phyloP scores from a whole-genome alignment of 2,329 filamentous ascomycete genomes.

The Aspergillus sp. region DNA sequence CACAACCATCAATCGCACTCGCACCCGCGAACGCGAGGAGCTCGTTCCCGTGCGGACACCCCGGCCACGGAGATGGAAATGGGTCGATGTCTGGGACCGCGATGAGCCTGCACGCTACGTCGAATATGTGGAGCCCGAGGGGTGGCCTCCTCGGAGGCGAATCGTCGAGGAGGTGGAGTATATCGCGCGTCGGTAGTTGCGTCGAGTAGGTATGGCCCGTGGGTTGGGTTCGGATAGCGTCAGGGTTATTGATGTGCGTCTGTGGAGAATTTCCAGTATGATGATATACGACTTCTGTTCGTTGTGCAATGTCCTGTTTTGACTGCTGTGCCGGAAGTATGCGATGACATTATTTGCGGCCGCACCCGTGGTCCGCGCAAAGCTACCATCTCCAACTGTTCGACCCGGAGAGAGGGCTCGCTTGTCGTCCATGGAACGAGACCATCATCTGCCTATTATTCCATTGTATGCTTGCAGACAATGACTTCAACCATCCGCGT shows the following conservation, averaged over 20 bases:
- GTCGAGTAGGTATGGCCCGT: no score
- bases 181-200: slow-evolving; percentile 12
- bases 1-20: slow-evolving; percentile 12
- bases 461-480: slow-evolving; percentile 18
- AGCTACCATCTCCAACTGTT: not conserved
- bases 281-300: no score
- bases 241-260: not conserved
- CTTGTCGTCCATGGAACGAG: not conserved
- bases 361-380: not conserved
- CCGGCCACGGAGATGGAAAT: not conserved
- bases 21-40: slow-evolving; percentile 10
- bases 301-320: no score
- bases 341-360: not conserved
- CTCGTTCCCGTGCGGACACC: slow-evolving; percentile 1
- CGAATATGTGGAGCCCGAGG: slow-evolving; percentile 13
- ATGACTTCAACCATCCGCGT: slow-evolving; percentile 26
- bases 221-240: not conserved
- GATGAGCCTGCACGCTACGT: slow-evolving; percentile 6
- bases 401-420: no score
- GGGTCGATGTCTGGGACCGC: slow-evolving; percentile 1
- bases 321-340: no score
- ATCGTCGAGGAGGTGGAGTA: slow-evolving; percentile 14
- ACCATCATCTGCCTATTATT: slow-evolving; percentile 4
- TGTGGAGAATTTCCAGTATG: no score
- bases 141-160: slow-evolving; percentile 3